phyloP scores from a whole-genome alignment of 805 yeast species.

The Saccharomyces mikatae region DNA sequence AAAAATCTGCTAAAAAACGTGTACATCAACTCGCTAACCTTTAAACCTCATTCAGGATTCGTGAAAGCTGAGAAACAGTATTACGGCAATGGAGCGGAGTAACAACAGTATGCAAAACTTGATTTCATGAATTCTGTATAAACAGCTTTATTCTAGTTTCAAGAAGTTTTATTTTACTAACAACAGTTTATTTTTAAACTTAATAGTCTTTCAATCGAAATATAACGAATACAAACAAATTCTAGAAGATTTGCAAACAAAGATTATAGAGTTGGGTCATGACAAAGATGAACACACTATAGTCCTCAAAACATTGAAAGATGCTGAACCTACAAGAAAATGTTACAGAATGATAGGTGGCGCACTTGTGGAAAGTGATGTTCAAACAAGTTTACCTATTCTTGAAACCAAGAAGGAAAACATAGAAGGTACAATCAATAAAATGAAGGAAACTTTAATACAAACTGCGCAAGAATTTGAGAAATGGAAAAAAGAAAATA shows the following conservation, averaged over 20 bases:
- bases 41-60: not conserved
- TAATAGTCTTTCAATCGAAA: constrained; percentile 37
- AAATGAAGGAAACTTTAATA: constrained; percentile 25
- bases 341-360: constrained; percentile 94
- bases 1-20: not conserved
- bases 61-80: not conserved
- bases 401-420: constrained; percentile 50
- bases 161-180: constrained; percentile 2
- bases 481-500: constrained; percentile 30
- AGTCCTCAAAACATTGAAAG: constrained; percentile 50
- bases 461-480: constrained; percentile 27
- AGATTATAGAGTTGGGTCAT: constrained; percentile 39
- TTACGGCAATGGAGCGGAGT: constrained; percentile 11
- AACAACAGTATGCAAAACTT: constrained; percentile 12
- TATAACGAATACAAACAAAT: constrained; percentile 46
- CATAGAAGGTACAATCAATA: constrained; percentile 24
- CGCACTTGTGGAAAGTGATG: constrained; percentile 75
- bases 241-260: constrained; percentile 38
- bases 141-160: too few relatives aligned
- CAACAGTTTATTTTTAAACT: not conserved
- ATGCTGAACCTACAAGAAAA: constrained; percentile 53
- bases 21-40: not conserved
- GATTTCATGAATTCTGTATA: not conserved
- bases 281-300: constrained; percentile 44
- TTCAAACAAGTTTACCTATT: constrained; percentile 63